These are phyloP conservation scores for Zasmidium cellare DNA, from an alignment of 2,329 filamentous ascomycete genomes.

Conservation along the genomic window DNA sequence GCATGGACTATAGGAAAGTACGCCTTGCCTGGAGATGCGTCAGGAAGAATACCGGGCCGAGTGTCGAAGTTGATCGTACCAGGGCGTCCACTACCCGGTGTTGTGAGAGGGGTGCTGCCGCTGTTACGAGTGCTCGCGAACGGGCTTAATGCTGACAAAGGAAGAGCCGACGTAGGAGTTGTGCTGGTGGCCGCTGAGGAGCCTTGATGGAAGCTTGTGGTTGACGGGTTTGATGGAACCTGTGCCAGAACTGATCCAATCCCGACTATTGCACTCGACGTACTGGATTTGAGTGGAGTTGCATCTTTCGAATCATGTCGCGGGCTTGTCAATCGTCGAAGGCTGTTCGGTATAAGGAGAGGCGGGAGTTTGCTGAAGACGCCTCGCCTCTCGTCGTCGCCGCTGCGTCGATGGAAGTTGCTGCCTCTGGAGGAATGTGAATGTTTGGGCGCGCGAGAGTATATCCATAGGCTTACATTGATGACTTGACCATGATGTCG, in stretches of 20 bases:
- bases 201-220: background rate
- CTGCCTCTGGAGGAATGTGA: background rate
- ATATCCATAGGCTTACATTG: background rate
- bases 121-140: background rate
- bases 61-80: background rate
- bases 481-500: background rate
- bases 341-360: background rate
- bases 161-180: background rate
- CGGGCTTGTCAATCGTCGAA: background rate
- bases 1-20: background rate
- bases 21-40: background rate
- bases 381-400: background rate
- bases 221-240: background rate
- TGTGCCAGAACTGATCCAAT: background rate
- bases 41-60: conserved; percentile 1
- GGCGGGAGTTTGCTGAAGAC: conserved; percentile 2
- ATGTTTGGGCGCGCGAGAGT: background rate
- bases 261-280: background rate
- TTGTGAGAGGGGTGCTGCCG: background rate
- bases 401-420: background rate
- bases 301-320: background rate
- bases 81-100: background rate
- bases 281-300: background rate
- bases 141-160: background rate
- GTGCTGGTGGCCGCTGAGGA: background rate